Evolutionary conservation across 805 yeast genomes (phyloP).

Genomic region (Phaffomyces opuntiae): DNA sequence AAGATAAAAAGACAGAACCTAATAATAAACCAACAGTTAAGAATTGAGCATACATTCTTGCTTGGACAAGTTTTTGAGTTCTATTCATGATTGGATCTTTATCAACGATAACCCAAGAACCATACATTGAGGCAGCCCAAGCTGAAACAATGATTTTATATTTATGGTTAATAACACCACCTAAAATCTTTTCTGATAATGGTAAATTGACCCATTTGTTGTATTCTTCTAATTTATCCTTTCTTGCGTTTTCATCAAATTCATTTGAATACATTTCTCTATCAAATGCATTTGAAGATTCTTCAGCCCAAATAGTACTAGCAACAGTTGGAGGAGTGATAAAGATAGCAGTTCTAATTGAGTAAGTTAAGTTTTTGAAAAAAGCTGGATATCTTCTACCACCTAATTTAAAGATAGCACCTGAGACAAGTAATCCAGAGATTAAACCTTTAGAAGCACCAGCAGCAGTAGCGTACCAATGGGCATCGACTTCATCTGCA

Average conservation of each 20-base stretch:
- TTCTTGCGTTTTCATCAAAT: constrained; percentile 23
- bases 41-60: constrained; percentile 88
- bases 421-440: constrained; percentile 51
- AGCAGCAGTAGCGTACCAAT: constrained; percentile 45
- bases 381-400: constrained; percentile 40
- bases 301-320: constrained; percentile 63
- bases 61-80: constrained; percentile 78
- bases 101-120: constrained; percentile 70
- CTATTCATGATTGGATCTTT: constrained; percentile 67
- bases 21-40: constrained; percentile 64
- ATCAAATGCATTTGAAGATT: constrained; percentile 63
- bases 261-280: constrained; percentile 47
- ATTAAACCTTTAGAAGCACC: constrained; percentile 60
- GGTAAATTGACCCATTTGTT: constrained; percentile 47
- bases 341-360: constrained; percentile 56
- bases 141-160: constrained; percentile 62
- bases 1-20: constrained; percentile 59
- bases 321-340: constrained; percentile 61
- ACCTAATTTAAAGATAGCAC: constrained; percentile 45
- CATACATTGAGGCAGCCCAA: constrained; percentile 78
- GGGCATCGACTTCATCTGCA: constrained; percentile 61
- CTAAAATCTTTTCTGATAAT: constrained; percentile 40
- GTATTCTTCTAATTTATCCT: constrained; percentile 36
- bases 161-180: constrained; percentile 45
- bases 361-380: constrained; percentile 39